Evolutionary conservation across 495 filamentous ascomycete genomes (phyloP), one percentile per base, ranked within the genome.

Genomic region (Cercophora samala): DNA sequence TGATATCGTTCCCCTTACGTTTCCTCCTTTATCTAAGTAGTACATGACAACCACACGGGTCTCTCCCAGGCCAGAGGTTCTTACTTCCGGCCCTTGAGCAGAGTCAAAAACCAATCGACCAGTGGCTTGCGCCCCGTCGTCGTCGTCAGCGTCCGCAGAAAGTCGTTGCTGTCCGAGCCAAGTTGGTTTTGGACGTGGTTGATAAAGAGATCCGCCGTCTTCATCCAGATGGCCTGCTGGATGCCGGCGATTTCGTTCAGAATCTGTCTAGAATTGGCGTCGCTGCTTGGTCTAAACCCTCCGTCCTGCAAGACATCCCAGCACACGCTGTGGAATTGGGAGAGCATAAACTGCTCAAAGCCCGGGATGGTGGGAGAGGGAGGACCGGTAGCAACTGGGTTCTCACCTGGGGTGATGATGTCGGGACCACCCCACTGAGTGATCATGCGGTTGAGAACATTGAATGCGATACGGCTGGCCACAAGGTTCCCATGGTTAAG

Each of bases 281-380:
- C 96, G 69, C 87, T 87, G 17, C 68, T 75, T 0, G 91, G 83
- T 70, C 88, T 89, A 82, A 98, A 97, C 17, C 85, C 85, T 3
- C 87, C 80, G 13, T 90, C 88, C 15, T 84, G 85, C 1, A 94
- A 85, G 1, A 98, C 87, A 5, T 88, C 88, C 93, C 95, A 99
- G 74, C 90, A 92, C 32, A 94, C 80, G 0, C 91, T 85, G 19
- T 96, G 92, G 78, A 99, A 94, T n/a, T 89, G 86, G 25, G 87
- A 83, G 62, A 97, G 90, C 80, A 96, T 90, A 78, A 94, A 96
- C 52, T 85, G 85, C 67, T 96, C 92, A 74, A 99, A 98, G n/a
- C 95, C 96, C 21, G 92, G 90, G 26, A 99, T 87, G 21, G 75
- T 76, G 0, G 84, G 84, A 3, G 76, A 68, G 4, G 84, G 76